phyloP scores from a whole-genome alignment of 2,329 filamentous ascomycete genomes.

The Alternaria gansuensis region DNA sequence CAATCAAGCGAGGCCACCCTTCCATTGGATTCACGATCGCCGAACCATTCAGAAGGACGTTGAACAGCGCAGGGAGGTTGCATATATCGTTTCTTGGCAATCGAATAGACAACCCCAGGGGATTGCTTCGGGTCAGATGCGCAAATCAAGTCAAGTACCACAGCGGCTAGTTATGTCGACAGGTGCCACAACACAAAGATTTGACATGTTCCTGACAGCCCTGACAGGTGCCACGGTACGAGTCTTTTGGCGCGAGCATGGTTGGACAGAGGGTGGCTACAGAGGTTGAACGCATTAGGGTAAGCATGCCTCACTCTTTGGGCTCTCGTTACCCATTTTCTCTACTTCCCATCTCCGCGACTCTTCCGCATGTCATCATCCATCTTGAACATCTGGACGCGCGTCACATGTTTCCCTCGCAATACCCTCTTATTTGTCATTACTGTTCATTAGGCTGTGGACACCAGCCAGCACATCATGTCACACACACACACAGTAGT shows the following conservation, averaged over 20 bases:
- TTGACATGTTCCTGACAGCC: constrained; percentile 31
- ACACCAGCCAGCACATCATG: constrained; percentile 9
- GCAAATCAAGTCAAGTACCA: constrained; percentile 16
- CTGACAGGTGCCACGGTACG: constrained; percentile 40
- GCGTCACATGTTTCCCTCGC: not conserved
- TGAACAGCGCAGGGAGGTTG: constrained; percentile 11
- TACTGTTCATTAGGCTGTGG: not conserved
- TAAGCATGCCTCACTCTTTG: constrained; percentile 3
- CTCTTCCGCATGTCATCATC: not conserved
- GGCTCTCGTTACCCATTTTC: not conserved
- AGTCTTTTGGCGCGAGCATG: constrained; percentile 17
- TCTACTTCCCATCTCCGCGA: not conserved
- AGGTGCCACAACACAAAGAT: constrained; percentile 20
- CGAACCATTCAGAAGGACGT: constrained; percentile 4
- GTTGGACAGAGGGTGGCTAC: not conserved
- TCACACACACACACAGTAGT: constrained; percentile 1
- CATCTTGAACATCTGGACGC: not conserved
- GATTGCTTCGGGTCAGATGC: constrained; percentile 23
- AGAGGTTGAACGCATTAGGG: not conserved
- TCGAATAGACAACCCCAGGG: constrained; percentile 5
- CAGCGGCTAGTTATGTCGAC: not conserved
- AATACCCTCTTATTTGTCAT: not conserved
- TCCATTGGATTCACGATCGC: not conserved
- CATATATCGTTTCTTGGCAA: constrained; percentile 18
- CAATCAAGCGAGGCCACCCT: not conserved